Evolutionary conservation across 768 basidiomycete species (phyloP).

Genomic region (Mrakia hoshinonis): DNA sequence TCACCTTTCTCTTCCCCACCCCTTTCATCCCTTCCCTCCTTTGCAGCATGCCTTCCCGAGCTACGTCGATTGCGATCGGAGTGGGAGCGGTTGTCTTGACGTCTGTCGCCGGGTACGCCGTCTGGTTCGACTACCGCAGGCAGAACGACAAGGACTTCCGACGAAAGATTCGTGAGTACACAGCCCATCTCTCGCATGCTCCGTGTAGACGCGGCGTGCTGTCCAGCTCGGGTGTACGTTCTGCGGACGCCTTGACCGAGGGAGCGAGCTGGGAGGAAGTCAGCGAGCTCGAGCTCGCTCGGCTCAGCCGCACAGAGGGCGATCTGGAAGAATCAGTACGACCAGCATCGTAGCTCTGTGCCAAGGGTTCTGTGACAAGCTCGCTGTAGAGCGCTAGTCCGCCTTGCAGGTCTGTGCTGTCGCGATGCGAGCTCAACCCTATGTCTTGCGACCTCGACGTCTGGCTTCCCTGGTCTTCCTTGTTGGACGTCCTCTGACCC

Average conservation of each 20-base stretch:
- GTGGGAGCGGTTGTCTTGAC: conserved; percentile 31
- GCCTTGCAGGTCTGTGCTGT: too few relatives aligned
- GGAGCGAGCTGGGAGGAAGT: too few relatives aligned
- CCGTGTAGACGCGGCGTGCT: not conserved
- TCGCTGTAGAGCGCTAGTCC: too few relatives aligned
- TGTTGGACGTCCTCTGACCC: not conserved
- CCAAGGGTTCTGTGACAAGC: too few relatives aligned
- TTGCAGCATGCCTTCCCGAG: conserved; percentile 10
- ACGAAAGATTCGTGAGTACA: conserved; percentile 67
- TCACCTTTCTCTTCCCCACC: not conserved
- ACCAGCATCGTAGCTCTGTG: too few relatives aligned
- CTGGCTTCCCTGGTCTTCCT: not conserved
- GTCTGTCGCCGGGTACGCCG: conserved; percentile 60
- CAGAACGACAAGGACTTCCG: conserved; percentile 80
- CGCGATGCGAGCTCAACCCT: not conserved
- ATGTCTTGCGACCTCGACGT: not conserved
- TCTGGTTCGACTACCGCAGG: conserved; percentile 91
- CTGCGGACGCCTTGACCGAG: too few relatives aligned
- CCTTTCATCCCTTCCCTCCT: not conserved
- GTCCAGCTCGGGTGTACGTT: too few relatives aligned
- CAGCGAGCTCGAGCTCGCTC: not conserved
- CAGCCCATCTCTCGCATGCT: not conserved
- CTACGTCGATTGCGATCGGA: conserved; percentile 35
- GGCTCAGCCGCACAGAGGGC: too few relatives aligned
- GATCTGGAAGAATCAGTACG: too few relatives aligned